Evolutionary conservation across 768 basidiomycete species (phyloP).

Genomic region (Zangia roseola): DNA sequence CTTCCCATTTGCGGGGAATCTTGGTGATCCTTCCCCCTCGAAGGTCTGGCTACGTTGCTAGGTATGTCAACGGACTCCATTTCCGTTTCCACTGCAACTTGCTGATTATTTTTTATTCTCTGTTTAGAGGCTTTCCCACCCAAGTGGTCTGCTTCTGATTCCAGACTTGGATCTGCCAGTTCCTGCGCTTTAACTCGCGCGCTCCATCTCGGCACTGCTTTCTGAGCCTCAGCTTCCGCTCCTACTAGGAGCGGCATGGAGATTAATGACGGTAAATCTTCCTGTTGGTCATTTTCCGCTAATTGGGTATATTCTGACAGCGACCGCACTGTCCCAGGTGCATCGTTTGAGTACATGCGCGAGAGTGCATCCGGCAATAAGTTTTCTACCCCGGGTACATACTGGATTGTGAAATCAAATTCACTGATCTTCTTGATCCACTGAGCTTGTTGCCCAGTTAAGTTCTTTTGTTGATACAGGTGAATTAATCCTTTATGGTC

Average conservation of each 20-base stretch:
- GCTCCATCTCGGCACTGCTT: too few relatives aligned
- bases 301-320: neutral
- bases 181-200: too few relatives aligned
- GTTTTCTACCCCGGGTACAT: slow-evolving; percentile 29
- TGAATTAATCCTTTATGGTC: slow-evolving; percentile 30
- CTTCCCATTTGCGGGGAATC: too few relatives aligned
- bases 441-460: slow-evolving; percentile 33
- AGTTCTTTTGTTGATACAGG: slow-evolving; percentile 32
- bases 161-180: too few relatives aligned
- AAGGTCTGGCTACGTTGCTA: too few relatives aligned
- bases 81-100: too few relatives aligned
- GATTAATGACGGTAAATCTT: neutral
- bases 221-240: neutral
- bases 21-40: too few relatives aligned
- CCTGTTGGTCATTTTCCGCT: neutral
- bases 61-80: too few relatives aligned
- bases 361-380: slow-evolving; percentile 29
- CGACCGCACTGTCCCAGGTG: neutral
- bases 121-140: too few relatives aligned
- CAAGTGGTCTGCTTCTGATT: too few relatives aligned
- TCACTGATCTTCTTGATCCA: slow-evolving; percentile 35
- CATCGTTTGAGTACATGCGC: slow-evolving; percentile 9
- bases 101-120: too few relatives aligned
- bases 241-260: slow-evolving; percentile 2
- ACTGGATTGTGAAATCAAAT: slow-evolving; percentile 30